phyloP scores from a whole-genome alignment of 306 rosid species.

The Phaseolus lunatus region DNA sequence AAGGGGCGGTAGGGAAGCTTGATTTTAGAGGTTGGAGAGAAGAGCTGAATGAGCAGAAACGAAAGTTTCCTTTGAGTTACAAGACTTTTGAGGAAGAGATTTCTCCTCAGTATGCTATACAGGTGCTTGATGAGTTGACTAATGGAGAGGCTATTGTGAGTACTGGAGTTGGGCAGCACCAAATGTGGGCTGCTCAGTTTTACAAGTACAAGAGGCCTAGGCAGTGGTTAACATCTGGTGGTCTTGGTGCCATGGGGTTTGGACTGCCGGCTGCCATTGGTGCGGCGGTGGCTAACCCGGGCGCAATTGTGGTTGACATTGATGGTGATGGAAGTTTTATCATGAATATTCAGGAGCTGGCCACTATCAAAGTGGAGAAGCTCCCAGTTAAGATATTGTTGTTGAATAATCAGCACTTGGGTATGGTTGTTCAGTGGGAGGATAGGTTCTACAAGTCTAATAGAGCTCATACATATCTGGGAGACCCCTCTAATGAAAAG shows the following conservation, averaged over 20 bases:
- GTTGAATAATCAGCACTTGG: slow-evolving; percentile 89
- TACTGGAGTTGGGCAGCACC: slow-evolving; percentile 94
- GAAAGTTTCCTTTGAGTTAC: slow-evolving; percentile 63
- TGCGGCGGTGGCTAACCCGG: slow-evolving; percentile 83
- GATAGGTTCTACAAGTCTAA: slow-evolving; percentile 90
- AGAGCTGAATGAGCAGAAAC: slow-evolving; percentile 76
- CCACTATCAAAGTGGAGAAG: slow-evolving; percentile 80
- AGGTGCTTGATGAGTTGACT: slow-evolving; percentile 86
- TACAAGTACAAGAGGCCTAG: slow-evolving; percentile 74
- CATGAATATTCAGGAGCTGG: slow-evolving; percentile 90
- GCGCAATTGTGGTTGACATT: slow-evolving; percentile 66
- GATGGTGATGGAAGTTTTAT: slow-evolving; percentile 94
- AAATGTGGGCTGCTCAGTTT: slow-evolving; percentile 93
- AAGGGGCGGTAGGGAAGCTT: slow-evolving; percentile 37
- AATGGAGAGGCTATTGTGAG: slow-evolving; percentile 76
- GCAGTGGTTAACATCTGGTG: slow-evolving; percentile 83
- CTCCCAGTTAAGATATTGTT: slow-evolving; percentile 79
- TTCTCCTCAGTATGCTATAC: slow-evolving; percentile 87
- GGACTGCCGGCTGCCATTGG: slow-evolving; percentile 93
- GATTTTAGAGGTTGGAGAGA: slow-evolving; percentile 80
- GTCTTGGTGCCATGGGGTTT: slow-evolving; percentile 96
- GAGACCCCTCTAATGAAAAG: slow-evolving; percentile 68
- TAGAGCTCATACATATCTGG: slow-evolving; percentile 83
- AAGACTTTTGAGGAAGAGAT: slow-evolving; percentile 81
- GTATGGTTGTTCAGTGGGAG: slow-evolving; percentile 97